These are phyloP conservation scores for Neofusicoccum parvum DNA, from an alignment of 2,329 filamentous ascomycete species.

Conservation along the genomic window DNA sequence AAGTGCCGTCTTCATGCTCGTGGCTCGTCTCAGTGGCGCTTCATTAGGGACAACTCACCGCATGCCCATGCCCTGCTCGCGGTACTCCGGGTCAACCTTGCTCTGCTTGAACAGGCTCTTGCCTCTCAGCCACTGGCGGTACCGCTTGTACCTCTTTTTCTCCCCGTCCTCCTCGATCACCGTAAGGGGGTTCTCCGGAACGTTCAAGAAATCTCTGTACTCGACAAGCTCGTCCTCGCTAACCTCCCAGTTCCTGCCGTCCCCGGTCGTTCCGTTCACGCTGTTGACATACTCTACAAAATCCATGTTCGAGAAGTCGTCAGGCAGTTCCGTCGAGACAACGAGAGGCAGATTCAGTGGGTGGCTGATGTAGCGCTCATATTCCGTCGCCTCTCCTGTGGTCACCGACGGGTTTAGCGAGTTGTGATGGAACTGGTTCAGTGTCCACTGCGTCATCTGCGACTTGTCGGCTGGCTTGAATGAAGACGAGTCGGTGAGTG, in stretches of 20 bases:
- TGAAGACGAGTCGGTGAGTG: slow-evolving; percentile 29
- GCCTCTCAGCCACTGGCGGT: slow-evolving; percentile 89
- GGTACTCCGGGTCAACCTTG: slow-evolving; percentile 54
- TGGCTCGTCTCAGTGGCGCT: not conserved
- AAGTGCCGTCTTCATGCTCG: not conserved
- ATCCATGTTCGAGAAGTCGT: slow-evolving; percentile 59
- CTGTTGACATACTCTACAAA: slow-evolving; percentile 81
- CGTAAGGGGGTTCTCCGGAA: slow-evolving; percentile 81
- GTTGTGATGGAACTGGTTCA: slow-evolving; percentile 81
- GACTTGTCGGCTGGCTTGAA: slow-evolving; percentile 70
- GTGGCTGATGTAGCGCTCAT: slow-evolving; percentile 84
- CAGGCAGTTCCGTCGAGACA: slow-evolving; percentile 66
- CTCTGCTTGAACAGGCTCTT: slow-evolving; percentile 95
- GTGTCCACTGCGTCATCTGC: slow-evolving; percentile 83
- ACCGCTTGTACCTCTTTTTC: slow-evolving; percentile 97
- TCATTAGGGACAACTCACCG: not conserved
- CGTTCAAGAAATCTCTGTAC: slow-evolving; percentile 75
- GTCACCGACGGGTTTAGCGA: slow-evolving; percentile 84
- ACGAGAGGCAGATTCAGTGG: slow-evolving; percentile 87
- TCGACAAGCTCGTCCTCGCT: slow-evolving; percentile 69
- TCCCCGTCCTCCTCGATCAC: slow-evolving; percentile 82
- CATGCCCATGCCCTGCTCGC: not conserved
- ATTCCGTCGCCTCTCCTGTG: slow-evolving; percentile 77
- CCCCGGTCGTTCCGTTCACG: slow-evolving; percentile 61
- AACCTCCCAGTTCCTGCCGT: slow-evolving; percentile 48